Evolutionary conservation across 2,329 filamentous ascomycete species (phyloP).

Genomic region (Stylonectria norvegica): DNA sequence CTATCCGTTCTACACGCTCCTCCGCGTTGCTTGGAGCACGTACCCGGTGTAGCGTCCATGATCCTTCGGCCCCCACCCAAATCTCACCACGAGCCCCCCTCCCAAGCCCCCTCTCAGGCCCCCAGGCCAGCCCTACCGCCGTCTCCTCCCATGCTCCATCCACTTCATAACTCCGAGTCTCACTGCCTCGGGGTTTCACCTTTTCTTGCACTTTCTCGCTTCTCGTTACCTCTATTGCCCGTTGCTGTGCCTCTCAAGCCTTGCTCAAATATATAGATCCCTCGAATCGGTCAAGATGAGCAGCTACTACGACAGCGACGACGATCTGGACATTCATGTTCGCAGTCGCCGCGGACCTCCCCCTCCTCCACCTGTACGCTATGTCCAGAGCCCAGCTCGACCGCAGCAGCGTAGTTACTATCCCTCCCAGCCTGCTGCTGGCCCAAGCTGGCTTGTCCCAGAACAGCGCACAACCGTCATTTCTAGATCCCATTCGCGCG

Average conservation of each 20-base stretch:
- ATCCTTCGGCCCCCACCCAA: slow-evolving; percentile 15
- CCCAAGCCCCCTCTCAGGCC: slow-evolving; percentile 15
- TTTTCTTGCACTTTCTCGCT: slow-evolving; percentile 4
- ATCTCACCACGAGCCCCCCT: slow-evolving; percentile 16
- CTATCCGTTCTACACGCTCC: not conserved
- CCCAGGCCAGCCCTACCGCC: slow-evolving; percentile 24
- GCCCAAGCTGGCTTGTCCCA: slow-evolving; percentile 41
- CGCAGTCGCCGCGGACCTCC: slow-evolving; percentile 41
- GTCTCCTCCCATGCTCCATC: not conserved
- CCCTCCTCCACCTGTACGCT: slow-evolving; percentile 40
- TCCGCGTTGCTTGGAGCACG: not conserved
- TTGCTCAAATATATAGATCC: slow-evolving; percentile 1
- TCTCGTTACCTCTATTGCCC: slow-evolving; percentile 1
- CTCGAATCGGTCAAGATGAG: slow-evolving; percentile 24
- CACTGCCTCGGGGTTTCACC: too few relatives aligned
- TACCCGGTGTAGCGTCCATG: too few relatives aligned
- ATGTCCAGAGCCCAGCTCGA: slow-evolving; percentile 41
- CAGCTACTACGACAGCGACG: slow-evolving; percentile 50
- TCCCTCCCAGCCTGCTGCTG: slow-evolving; percentile 38
- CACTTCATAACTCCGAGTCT: too few relatives aligned
- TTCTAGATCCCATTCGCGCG: slow-evolving; percentile 37
- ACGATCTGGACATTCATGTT: slow-evolving; percentile 53
- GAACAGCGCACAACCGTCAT: slow-evolving; percentile 46
- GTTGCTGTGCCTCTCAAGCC: slow-evolving; percentile 1
- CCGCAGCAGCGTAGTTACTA: slow-evolving; percentile 40